Conservation (phyloP, 1,284 basidiomycete genomes). For the Stygiomarasmius scandens region DNA sequence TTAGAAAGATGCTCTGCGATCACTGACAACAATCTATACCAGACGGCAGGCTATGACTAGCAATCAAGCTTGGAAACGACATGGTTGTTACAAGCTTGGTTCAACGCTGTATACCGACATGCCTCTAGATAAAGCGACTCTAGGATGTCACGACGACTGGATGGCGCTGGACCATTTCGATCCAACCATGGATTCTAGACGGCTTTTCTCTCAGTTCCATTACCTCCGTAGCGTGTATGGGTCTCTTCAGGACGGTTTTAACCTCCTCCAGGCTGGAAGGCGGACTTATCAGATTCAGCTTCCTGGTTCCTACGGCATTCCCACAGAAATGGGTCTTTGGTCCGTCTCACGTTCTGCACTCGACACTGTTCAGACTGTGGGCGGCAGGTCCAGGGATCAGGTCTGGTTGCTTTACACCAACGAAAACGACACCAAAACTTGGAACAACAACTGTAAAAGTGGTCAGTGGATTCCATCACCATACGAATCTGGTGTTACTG, state of each 20-base stretch:
- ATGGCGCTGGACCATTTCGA: constrained; percentile 93
- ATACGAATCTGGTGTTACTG: constrained; percentile 56
- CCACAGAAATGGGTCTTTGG: constrained; percentile 87
- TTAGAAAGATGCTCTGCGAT: too few relatives aligned
- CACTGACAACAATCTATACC: constrained; percentile 17
- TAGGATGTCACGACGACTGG: constrained; percentile 86
- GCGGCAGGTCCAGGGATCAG: constrained; percentile 61
- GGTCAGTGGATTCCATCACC: constrained; percentile 79
- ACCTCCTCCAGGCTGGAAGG: constrained; percentile 77
- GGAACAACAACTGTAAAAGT: constrained; percentile 62
- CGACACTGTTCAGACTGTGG: constrained; percentile 52
- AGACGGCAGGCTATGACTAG: constrained; percentile 92
- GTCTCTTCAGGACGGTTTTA: constrained; percentile 83
- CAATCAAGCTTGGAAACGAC: constrained; percentile 85
- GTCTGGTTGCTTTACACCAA: constrained; percentile 87
- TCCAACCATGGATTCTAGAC: constrained; percentile 76
- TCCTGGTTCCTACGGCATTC: constrained; percentile 80
- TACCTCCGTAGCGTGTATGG: constrained; percentile 70
- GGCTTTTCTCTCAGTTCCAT: constrained; percentile 74
- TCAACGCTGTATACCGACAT: constrained; percentile 91
- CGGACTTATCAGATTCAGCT: constrained; percentile 79
- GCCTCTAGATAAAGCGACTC: constrained; percentile 74
- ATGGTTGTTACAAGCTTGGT: constrained; percentile 88
- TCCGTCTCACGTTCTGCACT: constrained; percentile 73
- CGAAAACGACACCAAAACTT: constrained; percentile 74